Base-by-base conservation (phyloP, 116 monocot genomes). In the Trichopus zeylanicus region DNA sequence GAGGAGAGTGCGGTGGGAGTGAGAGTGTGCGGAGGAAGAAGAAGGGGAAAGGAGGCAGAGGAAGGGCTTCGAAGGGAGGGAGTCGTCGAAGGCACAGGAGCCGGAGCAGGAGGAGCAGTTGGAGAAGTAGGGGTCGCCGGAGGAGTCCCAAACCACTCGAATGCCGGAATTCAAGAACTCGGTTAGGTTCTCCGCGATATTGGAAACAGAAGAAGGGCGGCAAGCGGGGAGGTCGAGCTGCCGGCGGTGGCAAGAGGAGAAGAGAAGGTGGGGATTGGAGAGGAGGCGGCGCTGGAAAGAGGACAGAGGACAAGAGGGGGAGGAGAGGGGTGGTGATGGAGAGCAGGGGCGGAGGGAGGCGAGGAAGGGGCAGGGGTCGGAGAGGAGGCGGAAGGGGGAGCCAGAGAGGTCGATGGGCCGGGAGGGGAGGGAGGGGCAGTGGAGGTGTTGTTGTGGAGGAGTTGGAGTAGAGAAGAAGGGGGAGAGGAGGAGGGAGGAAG, bases 71-170 rank as follows among this genome's bases (percentile, higher is more conserved):
- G 66, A 33, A 0, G 77, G 47, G 9, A 51, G 19, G 15, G 86
- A 76, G 53, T 59, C 61, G 67, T 86, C 74, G 86, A 69, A 91
- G 13, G 79, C 91, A 53, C 83, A 91, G 51, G 31, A 23, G 46
- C 75, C 75, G 37, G 11, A 26, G 63, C 84, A 89, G 18, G 27
- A n/a, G 19, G 62, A 55, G 63, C 89, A 89, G 37, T 53, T 67
- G 49, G 58, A 5, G 62, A 75, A 79, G 74, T 79, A 82, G 6
- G 67, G 62, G 53, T 88, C 81, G 20, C 62, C 33, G 22, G 12
- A 11, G 6, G 20, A 39, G 64, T 77, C 48, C 79, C 81, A 89
- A 18, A 57, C 34, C 0, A 84, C 55, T 13, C 13, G 22, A 18
- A 84, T 51, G 8, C 81, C 78, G 26, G 31, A 16, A 24, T 21